Evolutionary conservation across 1,284 basidiomycete species (phyloP).

Genomic region (Moniliophthora roreri): DNA sequence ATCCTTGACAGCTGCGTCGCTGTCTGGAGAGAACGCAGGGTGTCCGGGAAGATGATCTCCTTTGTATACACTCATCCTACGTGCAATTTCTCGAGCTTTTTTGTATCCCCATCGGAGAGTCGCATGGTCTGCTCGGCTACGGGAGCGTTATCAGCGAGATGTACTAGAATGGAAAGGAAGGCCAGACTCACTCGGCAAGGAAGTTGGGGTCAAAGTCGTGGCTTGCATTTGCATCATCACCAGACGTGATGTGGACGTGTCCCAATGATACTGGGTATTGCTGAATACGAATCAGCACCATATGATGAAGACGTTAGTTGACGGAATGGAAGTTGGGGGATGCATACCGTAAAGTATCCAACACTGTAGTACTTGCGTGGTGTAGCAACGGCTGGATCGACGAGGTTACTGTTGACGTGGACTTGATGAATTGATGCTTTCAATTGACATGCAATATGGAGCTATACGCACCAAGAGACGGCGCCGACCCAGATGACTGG

Average conservation of each 20-base stretch:
- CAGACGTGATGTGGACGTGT: slow-evolving; percentile 13
- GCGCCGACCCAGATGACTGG: slow-evolving; percentile 32
- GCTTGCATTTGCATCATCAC: slow-evolving; percentile 7
- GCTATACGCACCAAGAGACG: slow-evolving; percentile 28
- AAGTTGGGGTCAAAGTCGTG: slow-evolving; percentile 13
- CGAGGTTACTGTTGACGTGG: background rate
- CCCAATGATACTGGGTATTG: slow-evolving; percentile 13
- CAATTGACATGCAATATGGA: background rate
- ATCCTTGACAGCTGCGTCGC: slow-evolving; percentile 31
- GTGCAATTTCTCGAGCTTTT: slow-evolving; percentile 38
- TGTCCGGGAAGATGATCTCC: slow-evolving; percentile 39
- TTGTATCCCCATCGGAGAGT: slow-evolving; percentile 39
- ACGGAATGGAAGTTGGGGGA: background rate
- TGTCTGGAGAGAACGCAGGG: slow-evolving; percentile 38
- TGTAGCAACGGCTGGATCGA: slow-evolving; percentile 13
- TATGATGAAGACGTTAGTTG: background rate
- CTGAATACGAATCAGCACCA: slow-evolving; percentile 4
- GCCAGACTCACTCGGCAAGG: slow-evolving; percentile 24
- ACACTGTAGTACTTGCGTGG: slow-evolving; percentile 30
- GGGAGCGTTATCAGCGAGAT: background rate
- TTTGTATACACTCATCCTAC: slow-evolving; percentile 44
- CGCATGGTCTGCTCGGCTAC: slow-evolving; percentile 8
- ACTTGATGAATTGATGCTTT: background rate
- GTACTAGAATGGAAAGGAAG: background rate
- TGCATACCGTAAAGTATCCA: slow-evolving; percentile 25